Conservation (phyloP, 805 yeast species). For the Peterozyma xylosa region DNA sequence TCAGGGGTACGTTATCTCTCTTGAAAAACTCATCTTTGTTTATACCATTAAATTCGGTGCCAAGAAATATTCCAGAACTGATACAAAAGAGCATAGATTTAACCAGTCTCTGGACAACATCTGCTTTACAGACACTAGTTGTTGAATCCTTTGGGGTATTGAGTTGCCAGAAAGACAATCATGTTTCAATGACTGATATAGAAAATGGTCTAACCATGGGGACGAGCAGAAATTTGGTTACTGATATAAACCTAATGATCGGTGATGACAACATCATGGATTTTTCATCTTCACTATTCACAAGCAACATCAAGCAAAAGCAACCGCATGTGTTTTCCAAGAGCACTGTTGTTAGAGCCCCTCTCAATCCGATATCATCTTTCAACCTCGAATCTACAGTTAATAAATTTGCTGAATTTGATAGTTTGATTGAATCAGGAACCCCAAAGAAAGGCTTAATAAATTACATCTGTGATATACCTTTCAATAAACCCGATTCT, state of each 20-base stretch:
- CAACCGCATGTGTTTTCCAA: conserved; percentile 19
- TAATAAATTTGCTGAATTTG: conserved; percentile 1
- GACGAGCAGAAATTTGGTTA: conserved; percentile 39
- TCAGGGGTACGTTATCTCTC: conserved; percentile 36
- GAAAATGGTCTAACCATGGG: conserved; percentile 33
- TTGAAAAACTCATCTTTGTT: conserved; percentile 42
- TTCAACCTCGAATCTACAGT: neutral
- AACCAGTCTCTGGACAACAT: conserved; percentile 33
- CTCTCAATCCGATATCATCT: neutral
- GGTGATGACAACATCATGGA: conserved; percentile 7
- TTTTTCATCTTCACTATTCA: conserved; percentile 3
- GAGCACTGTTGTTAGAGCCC: conserved; percentile 16
- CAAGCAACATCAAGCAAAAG: neutral
- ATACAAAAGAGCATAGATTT: conserved; percentile 13
- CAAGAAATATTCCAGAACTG: conserved; percentile 12
- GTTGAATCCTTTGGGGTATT: conserved; percentile 38
- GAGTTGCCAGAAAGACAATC: conserved; percentile 26
- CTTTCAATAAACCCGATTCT: conserved; percentile 18
- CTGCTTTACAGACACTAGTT: conserved; percentile 27
- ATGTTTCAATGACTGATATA: conserved; percentile 34
- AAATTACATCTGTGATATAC: conserved; percentile 8
- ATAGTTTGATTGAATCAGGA: conserved; percentile 10
- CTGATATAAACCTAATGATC: conserved; percentile 20
- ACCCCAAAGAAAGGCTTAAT: conserved; percentile 12
- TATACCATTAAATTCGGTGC: conserved; percentile 39